These are phyloP conservation scores for Mycena rosella DNA, from an alignment of 768 basidiomycete species.

Conservation along the genomic window DNA sequence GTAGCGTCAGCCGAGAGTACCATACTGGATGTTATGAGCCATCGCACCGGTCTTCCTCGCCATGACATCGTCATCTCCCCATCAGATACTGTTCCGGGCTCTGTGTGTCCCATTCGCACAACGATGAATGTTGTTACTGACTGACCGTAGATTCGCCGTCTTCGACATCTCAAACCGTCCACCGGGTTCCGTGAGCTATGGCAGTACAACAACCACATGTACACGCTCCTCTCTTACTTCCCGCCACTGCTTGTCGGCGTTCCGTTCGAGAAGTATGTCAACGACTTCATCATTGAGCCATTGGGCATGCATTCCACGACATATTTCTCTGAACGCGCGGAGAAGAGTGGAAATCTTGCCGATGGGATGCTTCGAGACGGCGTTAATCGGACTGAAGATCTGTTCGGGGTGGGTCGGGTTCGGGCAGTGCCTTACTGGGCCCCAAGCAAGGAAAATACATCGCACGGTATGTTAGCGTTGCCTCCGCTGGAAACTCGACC, in stretches of 20 bases:
- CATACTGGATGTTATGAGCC: slow-evolving; percentile 42
- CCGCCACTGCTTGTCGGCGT: slow-evolving; percentile 12
- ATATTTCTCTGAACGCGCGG: background rate
- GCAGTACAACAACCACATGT: slow-evolving; percentile 41
- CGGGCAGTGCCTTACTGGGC: slow-evolving; percentile 14
- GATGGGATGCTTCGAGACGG: background rate
- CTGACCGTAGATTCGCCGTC: slow-evolving; percentile 24
- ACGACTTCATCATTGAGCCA: slow-evolving; percentile 27
- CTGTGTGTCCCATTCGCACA: slow-evolving; percentile 2
- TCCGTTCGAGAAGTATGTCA: slow-evolving; percentile 28
- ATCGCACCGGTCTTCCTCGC: slow-evolving; percentile 44
- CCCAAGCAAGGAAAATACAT: slow-evolving; percentile 1
- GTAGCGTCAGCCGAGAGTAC: slow-evolving; percentile 35
- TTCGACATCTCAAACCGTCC: slow-evolving; percentile 38
- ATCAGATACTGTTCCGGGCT: slow-evolving; percentile 18
- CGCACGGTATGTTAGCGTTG: background rate
- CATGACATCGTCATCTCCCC: slow-evolving; percentile 36
- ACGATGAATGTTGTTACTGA: background rate
- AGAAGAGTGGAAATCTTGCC: background rate
- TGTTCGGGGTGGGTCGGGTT: background rate
- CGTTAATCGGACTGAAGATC: slow-evolving; percentile 7
- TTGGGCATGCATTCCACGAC: slow-evolving; percentile 26
- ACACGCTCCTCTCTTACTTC: slow-evolving; percentile 22
- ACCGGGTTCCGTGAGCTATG: slow-evolving; percentile 39
- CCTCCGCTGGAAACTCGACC: background rate